Conservation (phyloP, 2,329 filamentous ascomycete species). For the Cytospora chrysosperma region DNA sequence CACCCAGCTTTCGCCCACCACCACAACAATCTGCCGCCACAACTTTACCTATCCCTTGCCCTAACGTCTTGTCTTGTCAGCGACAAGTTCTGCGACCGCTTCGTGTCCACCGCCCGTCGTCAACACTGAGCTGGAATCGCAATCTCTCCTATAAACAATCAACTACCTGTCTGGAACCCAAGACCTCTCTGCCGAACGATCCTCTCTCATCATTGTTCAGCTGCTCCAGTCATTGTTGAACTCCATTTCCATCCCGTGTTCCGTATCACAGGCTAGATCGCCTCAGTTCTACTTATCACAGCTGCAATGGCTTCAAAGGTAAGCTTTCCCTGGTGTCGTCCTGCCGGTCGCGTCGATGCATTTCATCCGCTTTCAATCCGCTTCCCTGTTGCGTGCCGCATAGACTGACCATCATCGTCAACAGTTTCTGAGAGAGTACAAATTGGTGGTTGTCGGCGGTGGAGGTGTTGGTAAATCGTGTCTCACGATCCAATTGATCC, state of each 20-base stretch:
- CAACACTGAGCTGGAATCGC: conserved; percentile 11
- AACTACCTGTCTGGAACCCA: conserved; percentile 1
- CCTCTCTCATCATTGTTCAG: conserved; percentile 12
- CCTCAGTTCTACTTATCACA: conserved; percentile 19
- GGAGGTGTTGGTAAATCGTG: conserved; percentile 99
- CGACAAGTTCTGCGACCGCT: conserved; percentile 3
- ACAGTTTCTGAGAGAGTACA: conserved; percentile 87
- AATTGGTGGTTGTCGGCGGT: conserved; percentile 94
- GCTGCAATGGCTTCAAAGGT: conserved; percentile 43
- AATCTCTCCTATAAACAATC: conserved; percentile 18
- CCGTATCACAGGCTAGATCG: conserved; percentile 17
- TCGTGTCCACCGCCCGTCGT: conserved; percentile 3
- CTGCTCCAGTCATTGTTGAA: conserved; percentile 24
- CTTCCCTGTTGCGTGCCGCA: neutral
- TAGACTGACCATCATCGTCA: conserved; percentile 12
- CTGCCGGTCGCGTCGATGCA: neutral
- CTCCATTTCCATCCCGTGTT: conserved; percentile 12
- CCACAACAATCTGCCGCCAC: conserved; percentile 17
- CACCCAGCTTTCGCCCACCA: conserved; percentile 11
- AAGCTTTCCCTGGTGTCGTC: conserved; percentile 25
- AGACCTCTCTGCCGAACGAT: conserved; percentile 1
- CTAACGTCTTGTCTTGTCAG: neutral
- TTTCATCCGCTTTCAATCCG: conserved; percentile 21
- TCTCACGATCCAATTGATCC: conserved; percentile 93
- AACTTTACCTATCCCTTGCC: conserved; percentile 12